Conservation (phyloP, 1,284 basidiomycete genomes). For the Ustilago esculenta region DNA sequence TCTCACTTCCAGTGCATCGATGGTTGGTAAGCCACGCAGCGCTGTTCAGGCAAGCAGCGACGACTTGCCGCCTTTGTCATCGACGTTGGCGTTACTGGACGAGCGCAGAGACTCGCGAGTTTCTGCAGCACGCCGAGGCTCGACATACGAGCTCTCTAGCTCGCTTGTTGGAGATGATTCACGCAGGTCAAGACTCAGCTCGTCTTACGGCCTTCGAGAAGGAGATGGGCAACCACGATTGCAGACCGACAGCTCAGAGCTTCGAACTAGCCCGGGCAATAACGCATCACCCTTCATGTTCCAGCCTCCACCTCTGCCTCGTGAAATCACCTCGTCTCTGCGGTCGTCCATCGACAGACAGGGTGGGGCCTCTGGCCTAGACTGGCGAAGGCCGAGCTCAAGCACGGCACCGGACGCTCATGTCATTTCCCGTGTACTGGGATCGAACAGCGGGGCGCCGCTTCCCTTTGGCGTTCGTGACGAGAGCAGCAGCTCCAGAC, state of each 20-base stretch:
- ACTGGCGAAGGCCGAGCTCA: slow-evolving; percentile 43
- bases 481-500: slow-evolving; percentile 24
- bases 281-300: slow-evolving; percentile 60
- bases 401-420: slow-evolving; percentile 46
- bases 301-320: slow-evolving; percentile 50
- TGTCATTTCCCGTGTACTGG: slow-evolving; percentile 30
- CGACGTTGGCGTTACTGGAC: slow-evolving; percentile 25
- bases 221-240: slow-evolving; percentile 17
- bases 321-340: slow-evolving; percentile 28
- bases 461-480: slow-evolving; percentile 19
- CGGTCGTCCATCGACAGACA: slow-evolving; percentile 23
- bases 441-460: slow-evolving; percentile 26
- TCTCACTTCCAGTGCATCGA: slow-evolving; percentile 29
- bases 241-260: slow-evolving; percentile 45
- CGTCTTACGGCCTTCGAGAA: slow-evolving; percentile 24
- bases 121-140: slow-evolving; percentile 23
- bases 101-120: slow-evolving; percentile 28
- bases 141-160: slow-evolving; percentile 15
- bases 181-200: slow-evolving; percentile 18
- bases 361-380: slow-evolving; percentile 14
- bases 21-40: slow-evolving; percentile 20
- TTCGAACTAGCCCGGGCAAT: slow-evolving; percentile 42
- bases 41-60: slow-evolving; percentile 13
- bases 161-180: slow-evolving; percentile 4
- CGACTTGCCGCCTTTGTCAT: slow-evolving; percentile 31